A percentile compares a stretch with the other conserved stretches of the same genome.
phyloP scores from a whole-genome alignment of 2,329 filamentous ascomycete species.

The Botrytis squamosa region DNA sequence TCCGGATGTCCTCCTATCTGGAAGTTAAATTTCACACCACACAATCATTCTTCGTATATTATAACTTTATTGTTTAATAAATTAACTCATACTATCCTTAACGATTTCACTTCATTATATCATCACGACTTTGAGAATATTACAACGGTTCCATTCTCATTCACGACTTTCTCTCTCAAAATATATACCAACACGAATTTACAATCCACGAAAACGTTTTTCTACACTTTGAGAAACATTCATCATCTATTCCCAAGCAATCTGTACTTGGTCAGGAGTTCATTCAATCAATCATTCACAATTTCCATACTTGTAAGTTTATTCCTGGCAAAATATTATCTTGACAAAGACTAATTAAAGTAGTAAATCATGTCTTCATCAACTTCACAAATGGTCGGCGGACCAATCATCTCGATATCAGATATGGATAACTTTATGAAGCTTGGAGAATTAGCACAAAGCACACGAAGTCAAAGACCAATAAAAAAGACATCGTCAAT shows the following conservation, averaged over 20 bases:
- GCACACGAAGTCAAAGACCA: conserved; percentile 7
- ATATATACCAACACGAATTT: neutral
- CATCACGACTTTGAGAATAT: neutral
- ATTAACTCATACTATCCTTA: neutral
- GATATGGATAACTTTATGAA: conserved; percentile 20
- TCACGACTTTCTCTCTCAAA: neutral
- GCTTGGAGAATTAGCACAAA: conserved; percentile 20
- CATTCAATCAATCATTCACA: neutral
- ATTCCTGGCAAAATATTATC: no score
- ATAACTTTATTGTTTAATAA: conserved; percentile 13
- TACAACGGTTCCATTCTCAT: neutral
- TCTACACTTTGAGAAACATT: neutral
- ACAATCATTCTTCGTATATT: neutral
- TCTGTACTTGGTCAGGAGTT: neutral
- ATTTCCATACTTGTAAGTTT: neutral
- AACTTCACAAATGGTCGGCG: conserved; percentile 3
- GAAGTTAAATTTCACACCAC: neutral
- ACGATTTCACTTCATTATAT: neutral
- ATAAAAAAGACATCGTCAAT: conserved; percentile 20
- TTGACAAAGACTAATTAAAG: neutral
- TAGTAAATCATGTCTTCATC: conserved; percentile 6
- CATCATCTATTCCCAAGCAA: neutral
- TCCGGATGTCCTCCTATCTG: neutral
- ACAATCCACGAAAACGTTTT: neutral
- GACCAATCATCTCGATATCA: conserved; percentile 21